These are phyloP conservation scores for Xylona heveae DNA, from an alignment of 495 filamentous ascomycete species.

Conservation along the genomic window DNA sequence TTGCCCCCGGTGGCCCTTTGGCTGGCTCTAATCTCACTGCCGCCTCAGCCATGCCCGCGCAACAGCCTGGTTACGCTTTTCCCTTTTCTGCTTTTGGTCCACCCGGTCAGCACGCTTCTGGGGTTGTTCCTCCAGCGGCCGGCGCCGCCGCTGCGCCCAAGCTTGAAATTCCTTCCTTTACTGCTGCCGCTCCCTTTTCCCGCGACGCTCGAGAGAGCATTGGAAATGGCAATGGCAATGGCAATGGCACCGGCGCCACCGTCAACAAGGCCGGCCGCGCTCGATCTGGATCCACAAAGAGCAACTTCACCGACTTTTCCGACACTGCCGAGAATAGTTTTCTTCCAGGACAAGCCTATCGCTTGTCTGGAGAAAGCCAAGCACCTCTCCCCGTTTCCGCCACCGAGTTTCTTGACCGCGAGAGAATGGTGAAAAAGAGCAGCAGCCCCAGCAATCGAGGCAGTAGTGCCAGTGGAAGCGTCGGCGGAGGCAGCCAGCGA, in stretches of 20 bases:
- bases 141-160: neutral
- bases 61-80: conserved; percentile 2
- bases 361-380: too few relatives aligned
- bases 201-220: conserved; percentile 26
- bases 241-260: conserved; percentile 33
- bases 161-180: too few relatives aligned
- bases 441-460: too few relatives aligned
- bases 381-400: too few relatives aligned
- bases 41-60: conserved; percentile 1
- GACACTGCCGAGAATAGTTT: conserved; percentile 10
- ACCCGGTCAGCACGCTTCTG: neutral
- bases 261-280: conserved; percentile 19
- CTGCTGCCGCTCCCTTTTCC: conserved; percentile 1
- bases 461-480: too few relatives aligned
- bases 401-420: too few relatives aligned
- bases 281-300: conserved; percentile 45
- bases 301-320: conserved; percentile 40
- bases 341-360: too few relatives aligned
- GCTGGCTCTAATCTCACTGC: too few relatives aligned
- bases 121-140: neutral
- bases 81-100: conserved; percentile 3
- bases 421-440: too few relatives aligned
- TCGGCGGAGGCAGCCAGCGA: too few relatives aligned
- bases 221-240: conserved; percentile 44
- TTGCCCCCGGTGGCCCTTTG: too few relatives aligned